Conservation (phyloP, 495 filamentous ascomycete genomes). For the Daldinia loculata region DNA sequence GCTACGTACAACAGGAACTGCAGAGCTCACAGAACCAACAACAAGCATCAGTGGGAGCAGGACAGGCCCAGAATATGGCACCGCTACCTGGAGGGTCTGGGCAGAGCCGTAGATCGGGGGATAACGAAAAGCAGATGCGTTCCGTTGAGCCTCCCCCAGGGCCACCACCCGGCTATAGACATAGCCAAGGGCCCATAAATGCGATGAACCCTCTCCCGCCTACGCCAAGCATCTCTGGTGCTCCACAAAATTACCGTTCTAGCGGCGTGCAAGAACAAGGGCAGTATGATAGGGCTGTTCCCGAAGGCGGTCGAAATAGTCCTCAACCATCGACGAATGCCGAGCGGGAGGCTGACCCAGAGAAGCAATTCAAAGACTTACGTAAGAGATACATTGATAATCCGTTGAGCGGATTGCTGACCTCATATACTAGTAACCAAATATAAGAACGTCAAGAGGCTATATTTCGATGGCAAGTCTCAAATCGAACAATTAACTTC, state of each 20-base stretch:
- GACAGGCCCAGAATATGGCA: conserved; percentile 55
- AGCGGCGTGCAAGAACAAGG: conserved; percentile 48
- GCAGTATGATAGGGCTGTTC: conserved; percentile 50
- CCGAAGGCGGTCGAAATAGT: conserved; percentile 66
- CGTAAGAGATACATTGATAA: conserved; percentile 58
- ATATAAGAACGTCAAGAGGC: conserved; percentile 96
- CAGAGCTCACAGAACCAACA: conserved; percentile 51
- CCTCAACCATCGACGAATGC: conserved; percentile 63
- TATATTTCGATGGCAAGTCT: conserved; percentile 94
- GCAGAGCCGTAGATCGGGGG: conserved; percentile 56
- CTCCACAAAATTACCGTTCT: conserved; percentile 52
- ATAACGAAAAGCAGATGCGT: conserved; percentile 54
- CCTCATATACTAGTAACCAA: conserved; percentile 72
- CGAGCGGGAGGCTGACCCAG: conserved; percentile 62
- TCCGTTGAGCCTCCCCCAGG: conserved; percentile 56
- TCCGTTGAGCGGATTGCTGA: conserved; percentile 13
- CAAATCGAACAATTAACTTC: conserved; percentile 87
- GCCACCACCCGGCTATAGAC: conserved; percentile 58
- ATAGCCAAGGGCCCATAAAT: conserved; percentile 54
- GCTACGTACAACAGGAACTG: conserved; percentile 47
- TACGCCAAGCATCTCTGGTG: conserved; percentile 46
- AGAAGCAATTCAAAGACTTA: conserved; percentile 69
- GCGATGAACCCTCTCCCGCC: conserved; percentile 54
- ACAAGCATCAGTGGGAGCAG: conserved; percentile 39
- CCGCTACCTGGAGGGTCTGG: conserved; percentile 57